These are phyloP conservation scores for Lachnellula subtilissima DNA, from an alignment of 2,329 filamentous ascomycete species.

Conservation along the genomic window DNA sequence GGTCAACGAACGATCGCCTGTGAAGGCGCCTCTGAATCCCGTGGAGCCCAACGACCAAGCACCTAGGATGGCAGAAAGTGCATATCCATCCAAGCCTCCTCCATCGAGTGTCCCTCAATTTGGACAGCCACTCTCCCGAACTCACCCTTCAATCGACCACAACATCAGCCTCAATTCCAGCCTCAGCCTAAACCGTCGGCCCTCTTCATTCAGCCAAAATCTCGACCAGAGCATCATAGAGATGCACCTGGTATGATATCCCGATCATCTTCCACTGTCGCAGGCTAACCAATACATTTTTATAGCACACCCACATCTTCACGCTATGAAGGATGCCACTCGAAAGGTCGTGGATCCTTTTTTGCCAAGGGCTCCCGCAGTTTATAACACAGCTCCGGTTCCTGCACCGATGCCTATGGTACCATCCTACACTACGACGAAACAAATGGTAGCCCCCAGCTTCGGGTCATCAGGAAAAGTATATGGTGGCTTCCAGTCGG, in stretches of 20 bases:
- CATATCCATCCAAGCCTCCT: conserved; percentile 7
- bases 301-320: conserved; percentile 26
- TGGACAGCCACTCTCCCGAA: conserved; percentile 28
- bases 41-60: conserved; percentile 22
- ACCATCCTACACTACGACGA: conserved; percentile 27
- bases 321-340: conserved; percentile 26
- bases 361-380: conserved; percentile 23
- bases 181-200: conserved; percentile 20
- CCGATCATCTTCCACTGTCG: too few species aligned
- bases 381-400: conserved; percentile 19
- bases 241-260: conserved; percentile 19
- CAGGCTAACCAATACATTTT: neutral
- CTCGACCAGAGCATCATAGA: conserved; percentile 29
- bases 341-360: conserved; percentile 25
- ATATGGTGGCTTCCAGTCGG: conserved; percentile 25
- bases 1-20: conserved; percentile 32
- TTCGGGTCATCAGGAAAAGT: conserved; percentile 29
- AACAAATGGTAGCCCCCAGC: conserved; percentile 20
- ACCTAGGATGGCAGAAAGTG: conserved; percentile 6
- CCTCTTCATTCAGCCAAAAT: conserved; percentile 31
- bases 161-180: conserved; percentile 9
- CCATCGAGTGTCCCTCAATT: conserved; percentile 25
- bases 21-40: conserved; percentile 25
- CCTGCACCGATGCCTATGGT: conserved; percentile 19
- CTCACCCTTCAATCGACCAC: conserved; percentile 25